Base-by-base conservation (phyloP, 202 grass and related monocot genomes). In the Carex arenaria region DNA sequence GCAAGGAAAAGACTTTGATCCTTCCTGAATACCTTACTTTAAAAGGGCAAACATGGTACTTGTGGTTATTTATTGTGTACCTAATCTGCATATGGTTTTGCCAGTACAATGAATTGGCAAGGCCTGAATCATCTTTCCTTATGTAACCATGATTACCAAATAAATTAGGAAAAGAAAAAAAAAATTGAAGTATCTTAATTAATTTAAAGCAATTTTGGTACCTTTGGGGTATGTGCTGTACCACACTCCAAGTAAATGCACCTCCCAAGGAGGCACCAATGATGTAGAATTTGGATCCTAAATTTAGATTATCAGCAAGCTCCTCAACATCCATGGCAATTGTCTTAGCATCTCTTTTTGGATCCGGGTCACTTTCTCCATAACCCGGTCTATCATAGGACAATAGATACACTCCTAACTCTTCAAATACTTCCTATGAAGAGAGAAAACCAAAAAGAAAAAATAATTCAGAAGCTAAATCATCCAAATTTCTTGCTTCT, bases 361-460 rank as follows among this genome's bases (percentile, higher is more conserved):
- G 89, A 78, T 91, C 49, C 17, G 80, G 89, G 32, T 91, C 89
- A 80, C 89, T 91, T 80, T 91, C 84, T 61, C 89, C 86, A 83
- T 91, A 91, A 19, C 89, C 86, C 12, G 89, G 84, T 67, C 89
- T 83, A 56, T 91, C 89, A 66, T 83, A 91, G 15, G 85, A 88
- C 13, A 91, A 14, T 71, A 83, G 2, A 74, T 82, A 88, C 8
- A 79, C 69, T 31, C 43, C 79, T 63, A 91, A 53, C 57, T 86
- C 84, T 70, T 89, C 80, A 71, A 74, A 7, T 11, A 86, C 64
- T 84, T 83, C 80, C 84, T 89, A 62, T 18, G 71, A 85, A 67
- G 10, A 59, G 22, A 26, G 20, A 31, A 22, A 26, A n/a, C 43
- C 62, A 74, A 69, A 32, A 47, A 64, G 45, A 10, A 67, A 64